Base-by-base conservation (phyloP, 805 yeast species). In the Wickerhamiella nectarea region DNA sequence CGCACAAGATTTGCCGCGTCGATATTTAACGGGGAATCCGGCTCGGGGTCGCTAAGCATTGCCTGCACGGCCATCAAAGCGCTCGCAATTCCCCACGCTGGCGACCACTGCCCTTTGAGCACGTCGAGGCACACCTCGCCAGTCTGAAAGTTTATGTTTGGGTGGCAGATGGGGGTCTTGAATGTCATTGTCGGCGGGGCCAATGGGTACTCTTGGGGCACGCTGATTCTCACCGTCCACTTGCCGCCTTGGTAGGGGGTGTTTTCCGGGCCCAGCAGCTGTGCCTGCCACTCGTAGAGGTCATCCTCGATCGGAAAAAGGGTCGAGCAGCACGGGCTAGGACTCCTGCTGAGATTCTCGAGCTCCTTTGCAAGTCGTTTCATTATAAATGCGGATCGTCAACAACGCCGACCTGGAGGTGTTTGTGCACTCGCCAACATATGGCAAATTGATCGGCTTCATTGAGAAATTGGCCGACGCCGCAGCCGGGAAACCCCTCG, bases 401-500 rank as follows among this genome's bases (percentile, higher is more conserved):
- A 71, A 76, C 1, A 56, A 62, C 0, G 67, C 69, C 0, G 97
- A 89, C 56, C 56, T 89, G 53, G 67, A 64, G 9, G 56, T 64
- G 43, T 89, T 94, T 78, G 56, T 61, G 12, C 58, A 50, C 0
- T 73, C 84, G 6, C 50, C 59, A 2, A 70, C 80, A 0, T 74
- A 74, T 55, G 49, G 58, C 0, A 67, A 64, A 3, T 50, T 89
- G 1, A 48, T 80, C 3, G 56, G 54, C 0, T 86, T 82, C 54
- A 68, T 86, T 1, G 59, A 59, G 15, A 59, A 61, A 1, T 63
- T 89, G 34, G 85, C 85, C 36, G 61, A 63, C 1, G 68, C 86
- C 18, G 89, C 84, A 1, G 61, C 56, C 17, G 94, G 89, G 9
- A 64, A 58, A 37, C 65, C 74, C 14, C 69, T 78, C 38, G 28